Evolutionary conservation across 2,329 filamentous ascomycete species (phyloP).

Genomic region (Reticulascus tulasneorum): DNA sequence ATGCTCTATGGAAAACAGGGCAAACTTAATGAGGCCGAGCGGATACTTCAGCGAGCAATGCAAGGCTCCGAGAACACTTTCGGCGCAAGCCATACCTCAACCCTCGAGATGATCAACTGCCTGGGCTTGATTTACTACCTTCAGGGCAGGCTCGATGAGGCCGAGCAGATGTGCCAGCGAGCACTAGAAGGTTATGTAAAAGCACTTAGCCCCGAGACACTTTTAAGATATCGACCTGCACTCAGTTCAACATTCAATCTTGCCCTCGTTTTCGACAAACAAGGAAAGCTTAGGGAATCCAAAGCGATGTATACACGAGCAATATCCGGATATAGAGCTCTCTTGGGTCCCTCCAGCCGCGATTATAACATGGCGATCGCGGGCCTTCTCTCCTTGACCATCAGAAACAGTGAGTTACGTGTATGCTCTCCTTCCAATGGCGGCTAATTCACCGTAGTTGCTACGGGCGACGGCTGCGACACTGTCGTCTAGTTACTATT

Average conservation of each 20-base stretch:
- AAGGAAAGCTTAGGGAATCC: conserved; percentile 19
- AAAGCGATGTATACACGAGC: conserved; percentile 23
- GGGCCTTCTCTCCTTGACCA: too few species aligned
- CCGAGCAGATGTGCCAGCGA: conserved; percentile 22
- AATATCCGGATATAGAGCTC: conserved; percentile 21
- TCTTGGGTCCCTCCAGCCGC: too few species aligned
- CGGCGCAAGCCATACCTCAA: conserved; percentile 14
- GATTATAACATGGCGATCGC: too few species aligned
- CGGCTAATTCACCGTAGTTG: too few species aligned
- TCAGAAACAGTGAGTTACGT: too few species aligned
- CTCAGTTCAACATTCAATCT: conserved; percentile 22
- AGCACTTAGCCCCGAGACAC: conserved; percentile 14
- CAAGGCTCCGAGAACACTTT: conserved; percentile 19
- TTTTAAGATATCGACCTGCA: too few species aligned
- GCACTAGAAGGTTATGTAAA: conserved; percentile 23
- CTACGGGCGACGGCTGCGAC: too few species aligned
- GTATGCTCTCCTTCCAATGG: too few species aligned
- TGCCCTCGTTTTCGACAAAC: conserved; percentile 20
- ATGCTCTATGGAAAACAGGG: too few species aligned
- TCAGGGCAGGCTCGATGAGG: conserved; percentile 18
- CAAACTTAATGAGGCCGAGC: conserved; percentile 17
- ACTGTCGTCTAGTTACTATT: too few species aligned
- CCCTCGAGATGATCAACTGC: conserved; percentile 20
- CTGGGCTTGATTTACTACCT: conserved; percentile 23
- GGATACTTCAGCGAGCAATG: conserved; percentile 23